phyloP scores from a whole-genome alignment of 2,329 filamentous ascomycete genomes.

The Delphinella strobiligena region DNA sequence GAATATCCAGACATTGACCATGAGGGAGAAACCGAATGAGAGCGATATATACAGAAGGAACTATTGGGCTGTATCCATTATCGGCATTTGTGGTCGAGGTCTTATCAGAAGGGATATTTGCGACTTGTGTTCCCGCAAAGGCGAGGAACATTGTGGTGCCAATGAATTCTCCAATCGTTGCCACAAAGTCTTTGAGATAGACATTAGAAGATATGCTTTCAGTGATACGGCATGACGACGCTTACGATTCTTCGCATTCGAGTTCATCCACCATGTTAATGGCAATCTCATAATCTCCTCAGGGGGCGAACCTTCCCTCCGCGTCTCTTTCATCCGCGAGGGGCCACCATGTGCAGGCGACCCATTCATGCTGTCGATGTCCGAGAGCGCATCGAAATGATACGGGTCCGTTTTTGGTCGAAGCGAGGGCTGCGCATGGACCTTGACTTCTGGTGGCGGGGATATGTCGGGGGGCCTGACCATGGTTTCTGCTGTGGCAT shows the following conservation, averaged over 20 bases:
- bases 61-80: slow-evolving; percentile 5
- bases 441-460: neutral
- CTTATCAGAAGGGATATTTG: slow-evolving; percentile 33
- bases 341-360: neutral
- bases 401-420: slow-evolving; percentile 2
- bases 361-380: slow-evolving; percentile 1
- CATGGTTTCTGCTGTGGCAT: too few species aligned
- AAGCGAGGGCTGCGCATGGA: slow-evolving; percentile 1
- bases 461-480: too few species aligned
- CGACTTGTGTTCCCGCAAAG: slow-evolving; percentile 34
- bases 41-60: slow-evolving; percentile 9
- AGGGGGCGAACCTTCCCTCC: neutral
- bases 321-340: neutral
- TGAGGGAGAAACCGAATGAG: slow-evolving; percentile 11
- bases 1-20: slow-evolving; percentile 12
- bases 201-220: neutral
- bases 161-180: slow-evolving; percentile 35
- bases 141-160: slow-evolving; percentile 41
- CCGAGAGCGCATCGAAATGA: slow-evolving; percentile 2
- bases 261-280: slow-evolving; percentile 8
- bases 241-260: slow-evolving; percentile 7
- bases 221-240: neutral
- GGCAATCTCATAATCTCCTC: slow-evolving; percentile 5
- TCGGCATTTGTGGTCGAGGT: slow-evolving; percentile 5
- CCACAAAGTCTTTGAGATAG: slow-evolving; percentile 3